Base-by-base conservation (phyloP, 2,329 filamentous ascomycete species). In the Drechslerella stenobrocha region DNA sequence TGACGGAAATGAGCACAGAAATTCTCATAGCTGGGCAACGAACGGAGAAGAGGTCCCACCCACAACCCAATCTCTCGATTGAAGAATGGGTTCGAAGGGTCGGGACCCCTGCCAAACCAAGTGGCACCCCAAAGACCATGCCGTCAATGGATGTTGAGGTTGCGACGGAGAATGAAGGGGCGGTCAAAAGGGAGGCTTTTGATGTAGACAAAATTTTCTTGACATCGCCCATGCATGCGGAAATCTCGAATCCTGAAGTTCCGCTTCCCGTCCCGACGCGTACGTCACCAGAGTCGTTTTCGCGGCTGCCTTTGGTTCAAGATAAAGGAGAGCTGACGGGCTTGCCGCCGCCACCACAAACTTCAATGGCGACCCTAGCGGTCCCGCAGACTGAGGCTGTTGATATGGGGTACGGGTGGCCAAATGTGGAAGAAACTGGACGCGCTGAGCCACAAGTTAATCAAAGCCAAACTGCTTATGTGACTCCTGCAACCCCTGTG, bases 1-100 rank as follows among this genome's bases (percentile, higher is more conserved):
- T 67, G 46, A 67, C 63, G 6, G 63, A 67, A 18, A 67, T 67
- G 47, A 67, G 63, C 28, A 67, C 63, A n/a, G 63, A 67, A 24
- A 67, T 67, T 15, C 51, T 55, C 11, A 67, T 67, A 13, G 63
- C 48, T 37, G 63, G 63, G 4, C 48, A 60, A 23, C 20, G 63
- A 8, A 60, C 20, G 11, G 45, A 46, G 24, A 67, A 67, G 26
- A n/a, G 63, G 45, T 18, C 63, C 24, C 63, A 67, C 35, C 45
- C 18, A 7, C 63, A 55, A 30, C 50, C 53, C 2, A 47, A 26
- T 6, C n/a, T 37, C 32, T 51, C 63, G 4, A 59, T 67, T 28
- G 48, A 55, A 22, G 63, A 59, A 11, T 67, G 63, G 63, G 50
- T 60, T 2, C 48, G 52, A 28, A 56, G 40, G 22, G 37, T 67